Conservation (phyloP, 1,284 basidiomycete species). For the Heterobasidion occidentale region DNA sequence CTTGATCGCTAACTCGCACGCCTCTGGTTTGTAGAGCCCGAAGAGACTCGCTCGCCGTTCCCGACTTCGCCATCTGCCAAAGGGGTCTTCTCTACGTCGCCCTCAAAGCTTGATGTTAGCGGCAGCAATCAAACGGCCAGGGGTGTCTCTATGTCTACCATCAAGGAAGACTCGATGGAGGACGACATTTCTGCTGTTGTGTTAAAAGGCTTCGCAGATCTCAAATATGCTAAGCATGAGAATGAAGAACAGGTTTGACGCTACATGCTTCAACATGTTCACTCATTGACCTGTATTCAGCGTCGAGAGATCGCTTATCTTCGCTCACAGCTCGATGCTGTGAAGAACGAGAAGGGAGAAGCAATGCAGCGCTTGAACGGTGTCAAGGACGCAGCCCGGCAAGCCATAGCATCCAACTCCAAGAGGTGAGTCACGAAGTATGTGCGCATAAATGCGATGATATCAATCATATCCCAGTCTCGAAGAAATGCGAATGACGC, state of each 20-base stretch:
- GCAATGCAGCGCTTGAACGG: slow-evolving; percentile 3
- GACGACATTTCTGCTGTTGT: slow-evolving; percentile 1
- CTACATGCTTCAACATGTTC: not conserved
- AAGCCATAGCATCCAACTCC: slow-evolving; percentile 4
- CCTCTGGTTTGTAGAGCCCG: too few relatives aligned
- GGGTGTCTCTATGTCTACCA: not conserved
- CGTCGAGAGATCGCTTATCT: slow-evolving; percentile 8
- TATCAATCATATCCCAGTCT: slow-evolving; percentile 6
- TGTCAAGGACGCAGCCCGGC: slow-evolving; percentile 6
- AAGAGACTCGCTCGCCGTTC: too few relatives aligned
- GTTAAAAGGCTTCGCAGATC: not conserved
- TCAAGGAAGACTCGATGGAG: not conserved
- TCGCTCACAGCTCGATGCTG: slow-evolving; percentile 2
- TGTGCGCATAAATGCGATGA: too few relatives aligned
- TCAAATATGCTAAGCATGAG: slow-evolving; percentile 1
- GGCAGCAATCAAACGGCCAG: slow-evolving; percentile 44
- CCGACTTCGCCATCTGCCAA: slow-evolving; percentile 55
- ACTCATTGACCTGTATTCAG: slow-evolving; percentile 1
- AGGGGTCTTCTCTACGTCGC: slow-evolving; percentile 78
- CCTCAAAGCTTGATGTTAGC: slow-evolving; percentile 79
- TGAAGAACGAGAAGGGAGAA: slow-evolving; percentile 3
- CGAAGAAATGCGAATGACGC: slow-evolving; percentile 2
- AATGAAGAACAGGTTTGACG: slow-evolving; percentile 4
- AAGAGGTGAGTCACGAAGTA: slow-evolving; percentile 2
- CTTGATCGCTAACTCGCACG: slow-evolving; percentile 25